These are phyloP conservation scores for Podaxis pistillaris DNA, from an alignment of 768 basidiomycete genomes.

Conservation along the genomic window DNA sequence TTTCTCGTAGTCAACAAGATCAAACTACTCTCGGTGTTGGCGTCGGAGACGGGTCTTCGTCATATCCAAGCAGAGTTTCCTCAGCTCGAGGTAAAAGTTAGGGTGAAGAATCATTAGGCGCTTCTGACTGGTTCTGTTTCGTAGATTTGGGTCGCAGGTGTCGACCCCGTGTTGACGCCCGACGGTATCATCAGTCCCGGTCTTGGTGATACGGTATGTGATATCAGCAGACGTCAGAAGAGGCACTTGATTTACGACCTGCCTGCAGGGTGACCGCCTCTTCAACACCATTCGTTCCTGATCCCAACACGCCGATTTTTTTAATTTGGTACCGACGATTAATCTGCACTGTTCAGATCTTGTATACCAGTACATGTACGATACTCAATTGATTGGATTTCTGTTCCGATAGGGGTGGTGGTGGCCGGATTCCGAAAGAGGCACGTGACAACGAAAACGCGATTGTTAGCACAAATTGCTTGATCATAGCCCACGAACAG, in stretches of 20 bases:
- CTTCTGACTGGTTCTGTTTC: not conserved
- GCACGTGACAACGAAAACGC: slow-evolving; percentile 36
- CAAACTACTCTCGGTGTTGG: slow-evolving; percentile 82
- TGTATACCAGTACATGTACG: not conserved
- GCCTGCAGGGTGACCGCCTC: slow-evolving; percentile 78
- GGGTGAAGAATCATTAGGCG: not conserved
- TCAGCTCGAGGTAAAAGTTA: slow-evolving; percentile 65
- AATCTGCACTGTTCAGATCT: not conserved
- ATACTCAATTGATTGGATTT: not conserved
- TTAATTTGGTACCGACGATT: not conserved
- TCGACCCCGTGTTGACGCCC: slow-evolving; percentile 68
- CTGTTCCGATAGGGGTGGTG: not conserved
- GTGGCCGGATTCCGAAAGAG: not conserved
- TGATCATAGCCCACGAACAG: slow-evolving; percentile 22
- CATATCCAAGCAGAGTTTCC: slow-evolving; percentile 69
- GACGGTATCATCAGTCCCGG: slow-evolving; percentile 89
- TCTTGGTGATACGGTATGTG: slow-evolving; percentile 82
- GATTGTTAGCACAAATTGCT: slow-evolving; percentile 42
- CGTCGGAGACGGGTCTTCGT: slow-evolving; percentile 69
- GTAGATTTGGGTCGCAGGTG: slow-evolving; percentile 85
- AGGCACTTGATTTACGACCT: not conserved
- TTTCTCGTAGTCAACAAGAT: slow-evolving; percentile 54
- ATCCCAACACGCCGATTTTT: not conserved
- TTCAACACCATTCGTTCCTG: slow-evolving; percentile 67
- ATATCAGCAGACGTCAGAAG: not conserved